Conservation (phyloP, 176 grass and related monocot species). For the Raddia guianensis region DNA sequence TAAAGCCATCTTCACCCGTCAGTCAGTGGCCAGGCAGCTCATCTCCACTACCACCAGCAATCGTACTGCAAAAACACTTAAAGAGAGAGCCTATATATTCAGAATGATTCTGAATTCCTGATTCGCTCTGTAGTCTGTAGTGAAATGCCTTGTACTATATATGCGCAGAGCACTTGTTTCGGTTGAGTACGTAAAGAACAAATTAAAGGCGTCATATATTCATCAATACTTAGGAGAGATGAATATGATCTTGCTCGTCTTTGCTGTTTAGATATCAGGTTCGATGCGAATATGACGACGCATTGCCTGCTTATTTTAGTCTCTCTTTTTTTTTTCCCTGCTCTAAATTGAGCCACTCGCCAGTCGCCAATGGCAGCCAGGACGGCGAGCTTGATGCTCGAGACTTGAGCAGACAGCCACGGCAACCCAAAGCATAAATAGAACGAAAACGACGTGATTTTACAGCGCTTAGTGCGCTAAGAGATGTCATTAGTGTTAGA, state of each 20-base stretch:
- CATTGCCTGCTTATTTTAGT: not conserved
- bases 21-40: conserved; percentile 27
- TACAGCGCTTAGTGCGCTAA: not conserved
- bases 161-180: not conserved
- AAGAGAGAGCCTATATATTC: not conserved
- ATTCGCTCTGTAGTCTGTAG: not conserved
- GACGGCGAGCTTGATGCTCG: not conserved
- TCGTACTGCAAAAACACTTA: not conserved
- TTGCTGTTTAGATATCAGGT: not conserved
- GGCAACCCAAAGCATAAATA: conserved; percentile 22
- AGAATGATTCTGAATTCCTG: not conserved
- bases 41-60: not conserved
- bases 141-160: not conserved
- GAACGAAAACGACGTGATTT: conserved; percentile 11
- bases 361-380: too few relatives aligned
- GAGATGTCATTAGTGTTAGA: not conserved
- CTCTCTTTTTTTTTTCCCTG: not conserved
- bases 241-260: not conserved
- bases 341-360: not conserved
- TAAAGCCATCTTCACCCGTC: conserved; percentile 32
- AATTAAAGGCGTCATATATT: not conserved
- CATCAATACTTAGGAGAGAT: not conserved
- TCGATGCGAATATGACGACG: not conserved
- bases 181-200: not conserved
- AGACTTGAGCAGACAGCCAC: not conserved